Evolutionary conservation across 768 basidiomycete species (phyloP), one percentile per base, ranked within the genome.

Genomic region (Paxillus ammoniavirescens): DNA sequence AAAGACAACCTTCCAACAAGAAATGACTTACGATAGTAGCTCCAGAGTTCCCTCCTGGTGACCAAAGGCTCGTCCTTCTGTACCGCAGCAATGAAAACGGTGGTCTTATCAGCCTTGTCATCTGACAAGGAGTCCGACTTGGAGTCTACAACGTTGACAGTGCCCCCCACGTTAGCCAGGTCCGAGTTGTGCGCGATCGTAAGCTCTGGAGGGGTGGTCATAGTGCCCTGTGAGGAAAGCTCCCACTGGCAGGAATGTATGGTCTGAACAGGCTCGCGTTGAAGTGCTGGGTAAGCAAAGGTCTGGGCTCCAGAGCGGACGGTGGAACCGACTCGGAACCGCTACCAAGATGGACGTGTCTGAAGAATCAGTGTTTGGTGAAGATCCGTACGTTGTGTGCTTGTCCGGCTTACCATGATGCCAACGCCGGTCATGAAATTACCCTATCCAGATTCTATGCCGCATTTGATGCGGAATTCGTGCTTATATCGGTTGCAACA

Each of bases 41-140:
- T 83, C 90, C 89, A 92, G 8, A 92, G 72, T 64, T 92, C 90
- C 62, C 67, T 79, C 46, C 84, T 76, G 15, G 84, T 89, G 5
- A 91, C 89, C 8, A 86, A 64, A 0, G 89, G 89, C 50, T 87
- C 89, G 41, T 83, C 71, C 56, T 75, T 72, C 42, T 55, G 65
- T 37, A 79, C 71, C 0, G 73, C 67, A 0, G 75, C 75, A 2
- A 80, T 67, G 45, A 77, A 74, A 12, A 64, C 53, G 23, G 58
- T 49, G n/a, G 61, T 55, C 36, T 65, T 61, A 46, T 50, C 14
- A 0, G 2, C 43, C 38, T 60, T 50, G 5, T 38, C 38, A 12
- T 53, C 51, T 23, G 62, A 35, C 13, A 5, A 10, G 8, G 41
- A 21, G 37, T 53, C 56, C 7, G 43, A 58, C 23, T 43, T 49